Evolutionary conservation across 2,329 filamentous ascomycete species (phyloP), one percentile per base, ranked within the genome.

Genomic region (Venturia oleaginea): DNA sequence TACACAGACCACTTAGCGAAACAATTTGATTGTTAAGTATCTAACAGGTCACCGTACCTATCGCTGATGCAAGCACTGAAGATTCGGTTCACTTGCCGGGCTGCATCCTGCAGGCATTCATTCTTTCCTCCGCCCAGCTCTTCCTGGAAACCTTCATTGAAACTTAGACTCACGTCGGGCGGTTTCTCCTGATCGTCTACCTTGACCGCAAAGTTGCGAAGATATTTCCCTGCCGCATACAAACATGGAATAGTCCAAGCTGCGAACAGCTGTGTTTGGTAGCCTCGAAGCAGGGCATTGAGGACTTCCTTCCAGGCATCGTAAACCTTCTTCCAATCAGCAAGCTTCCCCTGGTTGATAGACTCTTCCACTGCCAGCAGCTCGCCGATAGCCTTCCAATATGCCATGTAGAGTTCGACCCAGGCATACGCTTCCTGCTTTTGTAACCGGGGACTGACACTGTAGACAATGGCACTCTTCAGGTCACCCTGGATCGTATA

Each of bases 231-330:
- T 30, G 88, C 87, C 62, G 89, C 83, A 72, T 97, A 97, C 46
- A 99, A 81, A 72, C 90, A 92, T 3, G 94, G 92, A 62, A 99
- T 86, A 0, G 92, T 94, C 93, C 94, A 99, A 38, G 91, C 88
- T 68, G 91, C 87, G 70, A 97, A 91, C 2, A 84, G 83, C 64
- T 82, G 80, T 68, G 84, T 88, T 42, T 86, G 88, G 73, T 97
- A 97, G 38, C 91, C 92, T 68, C 91, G 85, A 65, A 92, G 87
- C 46, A 97, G 80, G 59, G 82, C 80, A 67, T 88, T 89, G 57
- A 89, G 85, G 67, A 97, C 73, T 48, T 96, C 90, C 72, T 91
- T 95, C 92, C 94, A 97, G 13, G 86, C 79, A 67, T 92, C 88
- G 72, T 96, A 99, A 0, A 92, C 89, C 64, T 84, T 88, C n/a